Evolutionary conservation across 805 yeast species (phyloP).

Genomic region (Candida methanosorbosa): DNA sequence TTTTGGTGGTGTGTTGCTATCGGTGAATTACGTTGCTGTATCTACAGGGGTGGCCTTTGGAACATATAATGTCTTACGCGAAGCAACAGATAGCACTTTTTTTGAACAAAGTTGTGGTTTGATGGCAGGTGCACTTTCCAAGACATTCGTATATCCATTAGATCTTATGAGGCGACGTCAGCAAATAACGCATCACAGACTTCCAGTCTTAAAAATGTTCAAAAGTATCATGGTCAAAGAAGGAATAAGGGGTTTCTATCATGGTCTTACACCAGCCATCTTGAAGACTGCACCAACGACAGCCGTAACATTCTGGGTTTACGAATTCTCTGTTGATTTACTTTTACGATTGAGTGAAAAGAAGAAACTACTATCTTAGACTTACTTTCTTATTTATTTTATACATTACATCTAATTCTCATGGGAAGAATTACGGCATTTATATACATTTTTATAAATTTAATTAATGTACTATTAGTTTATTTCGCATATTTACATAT

Average conservation of each 20-base stretch:
- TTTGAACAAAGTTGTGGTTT: slow-evolving; percentile 58
- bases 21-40: slow-evolving; percentile 56
- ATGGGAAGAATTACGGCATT: too few relatives aligned
- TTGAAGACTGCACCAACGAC: slow-evolving; percentile 74
- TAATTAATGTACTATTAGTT: too few relatives aligned
- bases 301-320: slow-evolving; percentile 28
- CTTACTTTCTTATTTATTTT: too few relatives aligned
- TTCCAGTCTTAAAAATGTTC: slow-evolving; percentile 17
- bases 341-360: too few relatives aligned
- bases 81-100: slow-evolving; percentile 24
- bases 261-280: slow-evolving; percentile 64
- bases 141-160: slow-evolving; percentile 71
- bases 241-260: slow-evolving; percentile 63
- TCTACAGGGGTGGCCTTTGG: slow-evolving; percentile 72
- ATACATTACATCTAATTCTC: too few relatives aligned
- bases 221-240: slow-evolving; percentile 38
- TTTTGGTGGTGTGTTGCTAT: slow-evolving; percentile 40
- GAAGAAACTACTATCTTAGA: too few relatives aligned
- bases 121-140: slow-evolving; percentile 68
- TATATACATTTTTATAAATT: too few relatives aligned
- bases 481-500: too few relatives aligned
- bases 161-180: slow-evolving; percentile 75
- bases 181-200: slow-evolving; percentile 40
- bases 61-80: slow-evolving; percentile 47
- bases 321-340: slow-evolving; percentile 20